These are phyloP conservation scores for Solanum medicagineum DNA, from an alignment of 257 asterid genomes.

Conservation along the genomic window DNA sequence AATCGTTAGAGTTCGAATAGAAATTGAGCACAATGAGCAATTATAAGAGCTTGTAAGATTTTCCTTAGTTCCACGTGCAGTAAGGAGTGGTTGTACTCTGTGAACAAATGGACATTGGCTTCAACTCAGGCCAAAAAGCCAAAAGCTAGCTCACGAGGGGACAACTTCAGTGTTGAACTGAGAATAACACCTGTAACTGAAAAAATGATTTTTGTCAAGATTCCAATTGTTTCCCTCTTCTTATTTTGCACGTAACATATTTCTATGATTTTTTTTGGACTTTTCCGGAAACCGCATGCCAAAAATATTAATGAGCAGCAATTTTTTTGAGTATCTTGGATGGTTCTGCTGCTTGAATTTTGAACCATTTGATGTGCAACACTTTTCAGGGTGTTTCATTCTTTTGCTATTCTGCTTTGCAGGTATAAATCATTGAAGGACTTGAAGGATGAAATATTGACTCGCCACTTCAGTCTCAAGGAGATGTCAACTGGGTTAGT, in stretches of 20 bases:
- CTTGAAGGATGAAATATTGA: conserved; percentile 55
- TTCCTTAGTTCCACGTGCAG: neutral
- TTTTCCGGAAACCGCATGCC: neutral
- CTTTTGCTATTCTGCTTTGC: neutral
- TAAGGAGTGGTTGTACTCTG: neutral
- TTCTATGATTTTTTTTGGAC: neutral
- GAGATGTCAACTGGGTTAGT: conserved; percentile 89
- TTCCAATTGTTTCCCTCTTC: neutral
- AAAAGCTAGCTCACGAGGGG: neutral
- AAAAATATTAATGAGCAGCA: neutral
- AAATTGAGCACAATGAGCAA: neutral
- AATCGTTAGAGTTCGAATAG: neutral
- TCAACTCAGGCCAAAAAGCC: neutral
- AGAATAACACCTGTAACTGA: neutral
- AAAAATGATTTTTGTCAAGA: neutral
- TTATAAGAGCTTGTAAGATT: neutral
- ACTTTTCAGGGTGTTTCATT: neutral
- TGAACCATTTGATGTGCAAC: neutral
- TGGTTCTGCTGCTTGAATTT: neutral
- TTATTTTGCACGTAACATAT: neutral
- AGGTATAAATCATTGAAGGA: conserved; percentile 84
- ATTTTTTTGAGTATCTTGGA: neutral
- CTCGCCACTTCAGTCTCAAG: conserved; percentile 37
- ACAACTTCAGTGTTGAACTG: neutral
- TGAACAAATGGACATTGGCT: neutral